A percentile compares a stretch with the other conserved stretches of the same genome.
Conservation (phyloP, 331 rosid genomes). For the Malus hybrid region DNA sequence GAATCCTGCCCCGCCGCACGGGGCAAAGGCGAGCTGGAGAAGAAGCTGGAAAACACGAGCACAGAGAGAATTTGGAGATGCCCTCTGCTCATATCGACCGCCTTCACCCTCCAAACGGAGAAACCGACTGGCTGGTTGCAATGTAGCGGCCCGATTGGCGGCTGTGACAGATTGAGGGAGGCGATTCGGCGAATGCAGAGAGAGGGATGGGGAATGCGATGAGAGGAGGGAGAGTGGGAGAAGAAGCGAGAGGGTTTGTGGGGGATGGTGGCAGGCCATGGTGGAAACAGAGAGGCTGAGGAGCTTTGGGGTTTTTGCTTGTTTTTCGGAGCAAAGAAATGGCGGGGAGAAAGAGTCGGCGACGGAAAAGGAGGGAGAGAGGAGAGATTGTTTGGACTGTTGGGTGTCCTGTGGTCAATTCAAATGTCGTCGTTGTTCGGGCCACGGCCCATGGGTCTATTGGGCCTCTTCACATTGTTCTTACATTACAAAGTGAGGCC, state of each 20-base stretch:
- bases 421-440: neutral
- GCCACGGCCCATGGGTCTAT: no score
- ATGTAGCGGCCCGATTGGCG: neutral
- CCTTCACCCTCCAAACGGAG: neutral
- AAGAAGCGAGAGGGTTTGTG: neutral
- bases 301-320: constrained; percentile 3
- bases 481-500: no score
- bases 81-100: neutral
- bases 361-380: constrained; percentile 20
- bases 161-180: neutral
- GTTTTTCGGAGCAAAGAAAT: constrained; percentile 51
- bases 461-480: no score
- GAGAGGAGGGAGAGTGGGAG: no score
- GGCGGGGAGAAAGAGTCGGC: constrained; percentile 77
- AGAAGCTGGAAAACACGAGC: neutral
- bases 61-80: neutral
- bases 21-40: neutral
- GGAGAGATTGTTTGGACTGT: neutral
- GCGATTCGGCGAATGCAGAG: neutral
- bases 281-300: neutral
- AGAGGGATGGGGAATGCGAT: neutral
- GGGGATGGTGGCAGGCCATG: neutral
- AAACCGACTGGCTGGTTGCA: neutral
- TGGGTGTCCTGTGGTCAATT: neutral
- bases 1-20: constrained; percentile 21